A percentile compares a stretch with the other conserved stretches of the same genome.
These are phyloP conservation scores for Didymella arachidicola DNA, from an alignment of 2,329 filamentous ascomycete species.

Conservation along the genomic window DNA sequence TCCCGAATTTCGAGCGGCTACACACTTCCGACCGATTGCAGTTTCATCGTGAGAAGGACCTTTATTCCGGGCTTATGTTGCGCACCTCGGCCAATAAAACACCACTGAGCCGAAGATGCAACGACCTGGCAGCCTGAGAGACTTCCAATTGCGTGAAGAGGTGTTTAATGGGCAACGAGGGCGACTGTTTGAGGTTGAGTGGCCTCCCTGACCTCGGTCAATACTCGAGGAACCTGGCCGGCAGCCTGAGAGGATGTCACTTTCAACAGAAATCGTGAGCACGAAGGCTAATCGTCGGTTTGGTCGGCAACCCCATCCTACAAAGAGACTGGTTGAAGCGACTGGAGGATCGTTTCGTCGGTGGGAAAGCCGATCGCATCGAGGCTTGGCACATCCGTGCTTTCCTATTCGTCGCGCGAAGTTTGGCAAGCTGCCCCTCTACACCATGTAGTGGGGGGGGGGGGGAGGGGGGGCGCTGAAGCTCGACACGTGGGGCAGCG, in stretches of 20 bases:
- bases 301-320: conserved; percentile 18
- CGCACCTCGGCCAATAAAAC: neutral
- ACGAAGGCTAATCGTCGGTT: conserved; percentile 6
- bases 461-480: conserved; percentile 23
- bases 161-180: no score
- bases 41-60: neutral
- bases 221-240: neutral
- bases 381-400: neutral
- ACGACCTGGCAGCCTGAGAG: neutral
- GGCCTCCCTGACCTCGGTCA: neutral
- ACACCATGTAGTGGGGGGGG: conserved; percentile 12
- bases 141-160: neutral
- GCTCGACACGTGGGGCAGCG: conserved; percentile 15
- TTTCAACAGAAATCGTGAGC: neutral
- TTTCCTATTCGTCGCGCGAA: conserved; percentile 13
- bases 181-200: neutral
- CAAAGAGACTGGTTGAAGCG: conserved; percentile 16
- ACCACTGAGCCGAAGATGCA: neutral
- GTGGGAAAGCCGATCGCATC: conserved; percentile 18
- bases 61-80: neutral
- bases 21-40: neutral
- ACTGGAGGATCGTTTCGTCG: conserved; percentile 3
- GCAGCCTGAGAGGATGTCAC: neutral
- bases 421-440: conserved; percentile 14
- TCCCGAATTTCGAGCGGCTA: neutral